Evolutionary conservation across 108 stramenopile genomes (phyloP), one percentile per base, ranked within the genome.

Genomic region (Skeletonema potamos): DNA sequence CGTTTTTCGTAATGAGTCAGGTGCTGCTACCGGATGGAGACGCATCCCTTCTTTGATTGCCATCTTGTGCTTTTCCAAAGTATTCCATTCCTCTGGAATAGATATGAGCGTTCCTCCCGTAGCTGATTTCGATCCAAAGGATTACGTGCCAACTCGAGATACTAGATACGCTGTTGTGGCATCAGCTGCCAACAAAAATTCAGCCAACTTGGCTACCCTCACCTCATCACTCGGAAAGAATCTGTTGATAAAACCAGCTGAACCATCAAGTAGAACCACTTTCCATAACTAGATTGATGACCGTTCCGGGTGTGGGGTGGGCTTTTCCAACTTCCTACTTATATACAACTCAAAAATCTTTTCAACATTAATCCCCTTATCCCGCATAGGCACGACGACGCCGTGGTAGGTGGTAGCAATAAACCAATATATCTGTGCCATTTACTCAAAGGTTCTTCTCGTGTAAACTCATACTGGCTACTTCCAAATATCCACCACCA

Each of bases 41-140:
- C 80, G 26, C 74, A 63, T 73, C 22, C 51, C 41, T 44, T 81
- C 80, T 32, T 65, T 70, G 36, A 76, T 66, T 9, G 71, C 74
- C 29, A 22, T 70, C 9, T 37, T 62, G 4, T 30, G 46, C 41
- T 34, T 37, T 12, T 79, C 64, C 10, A 18, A 41, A 32, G 62
- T 55, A 27, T 12, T 69, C 39, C 39, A 41, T 41, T 41, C 39
- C 9, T 41, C 39, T 10, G 66, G 34, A 29, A 6, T 5, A 27
- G 24, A 17, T 62, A 12, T 10, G 8, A 10, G 7, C 20, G 58
- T 44, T 24, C n/a, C 70, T 60, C 33, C 20, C 62, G 70, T 4
- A 72, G 43, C 18, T 13, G 17, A 13, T 4, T 7, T 33, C 48
- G 61, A 3, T 57, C 62, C 3, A 3, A 2, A 5, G 55, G 70